Evolutionary conservation across 2,329 filamentous ascomycete genomes (phyloP), one percentile per base, ranked within the genome.

Genomic region (Pseudocercospora cruenta): DNA sequence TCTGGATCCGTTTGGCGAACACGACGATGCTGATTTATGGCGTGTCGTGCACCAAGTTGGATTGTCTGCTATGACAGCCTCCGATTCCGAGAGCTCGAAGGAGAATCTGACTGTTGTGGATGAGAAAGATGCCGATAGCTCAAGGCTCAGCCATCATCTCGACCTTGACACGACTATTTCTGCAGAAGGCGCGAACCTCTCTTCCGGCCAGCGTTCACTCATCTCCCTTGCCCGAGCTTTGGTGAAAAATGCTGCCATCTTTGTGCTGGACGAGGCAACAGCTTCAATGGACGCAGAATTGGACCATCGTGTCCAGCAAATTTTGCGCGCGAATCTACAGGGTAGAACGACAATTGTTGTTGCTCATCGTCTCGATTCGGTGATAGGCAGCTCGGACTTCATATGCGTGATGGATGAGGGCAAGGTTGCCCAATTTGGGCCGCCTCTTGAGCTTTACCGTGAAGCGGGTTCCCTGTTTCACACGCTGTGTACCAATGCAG

Each of bases 381-480:
- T 90, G 12, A 88, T 94, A 21, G 90, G 91, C 77, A 90, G 93
- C 71, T 90, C 91, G 0, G 89, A 94, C 76, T 81, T 89, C n/a
- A 94, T 94, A 47, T 92, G 91, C 72, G 91, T 94, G 0, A 86
- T 95, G 57, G 90, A 90, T 10, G 84, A 88, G 66, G 87, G 89
- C 24, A 85, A 76, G 21, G 83, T 91, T 39, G 28, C 28, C 1
- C 28, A 31, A 31, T 31, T 31, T 31, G 28, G 28, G 28, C 28
- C 28, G 28, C 28, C 28, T 31, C 28, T 31, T 6, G 28, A 31
- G 4, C 28, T 31, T 6, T 31, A 31, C 8, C 28, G 28, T 31
- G 28, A 31, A 31, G 28, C 28, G 4, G 28, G 28, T 31, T 31
- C 28, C 28, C 80, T 87, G 16, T 83, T 85, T 14, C 33, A 36